Percentiles rank a stretch among this genome's conserved stretches.
phyloP scores from a whole-genome alignment of 345 rosid species.

The Turnera subulata region DNA sequence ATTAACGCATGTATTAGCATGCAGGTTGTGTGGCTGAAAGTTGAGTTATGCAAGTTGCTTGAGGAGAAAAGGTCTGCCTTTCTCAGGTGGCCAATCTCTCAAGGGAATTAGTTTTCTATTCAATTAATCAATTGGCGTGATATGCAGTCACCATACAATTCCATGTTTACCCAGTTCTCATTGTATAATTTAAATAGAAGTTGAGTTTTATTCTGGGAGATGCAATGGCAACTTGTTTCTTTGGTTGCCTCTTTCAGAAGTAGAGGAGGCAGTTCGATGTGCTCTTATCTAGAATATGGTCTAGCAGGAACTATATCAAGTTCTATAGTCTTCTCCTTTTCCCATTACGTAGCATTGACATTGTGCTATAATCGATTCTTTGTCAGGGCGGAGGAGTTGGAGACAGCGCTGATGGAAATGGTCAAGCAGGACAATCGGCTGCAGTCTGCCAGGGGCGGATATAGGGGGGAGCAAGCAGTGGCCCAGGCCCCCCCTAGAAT shows the following conservation, averaged over 20 bases:
- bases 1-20: too few relatives aligned
- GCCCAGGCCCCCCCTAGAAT: too few relatives aligned
- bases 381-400: slow-evolving; percentile 95
- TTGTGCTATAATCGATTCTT: slow-evolving; percentile 14
- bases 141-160: too few relatives aligned
- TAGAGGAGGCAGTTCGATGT: not conserved
- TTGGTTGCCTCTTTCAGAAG: not conserved
- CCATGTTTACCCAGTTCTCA: too few relatives aligned
- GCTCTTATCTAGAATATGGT: not conserved
- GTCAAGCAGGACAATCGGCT: slow-evolving; percentile 95
- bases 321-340: slow-evolving; percentile 4
- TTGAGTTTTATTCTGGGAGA: not conserved
- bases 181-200: too few relatives aligned
- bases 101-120: too few relatives aligned
- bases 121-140: too few relatives aligned
- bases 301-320: slow-evolving; percentile 1
- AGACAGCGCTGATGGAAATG: slow-evolving; percentile 99
- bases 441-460: too few relatives aligned
- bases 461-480: too few relatives aligned
- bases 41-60: slow-evolving; percentile 85
- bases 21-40: slow-evolving; percentile 92
- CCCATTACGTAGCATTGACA: not conserved
- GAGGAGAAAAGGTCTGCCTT: slow-evolving; percentile 95
- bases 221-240: not conserved
- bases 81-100: slow-evolving; percentile 52